Conservation (phyloP, 495 filamentous ascomycete genomes). For the Penicillium salamii region DNA sequence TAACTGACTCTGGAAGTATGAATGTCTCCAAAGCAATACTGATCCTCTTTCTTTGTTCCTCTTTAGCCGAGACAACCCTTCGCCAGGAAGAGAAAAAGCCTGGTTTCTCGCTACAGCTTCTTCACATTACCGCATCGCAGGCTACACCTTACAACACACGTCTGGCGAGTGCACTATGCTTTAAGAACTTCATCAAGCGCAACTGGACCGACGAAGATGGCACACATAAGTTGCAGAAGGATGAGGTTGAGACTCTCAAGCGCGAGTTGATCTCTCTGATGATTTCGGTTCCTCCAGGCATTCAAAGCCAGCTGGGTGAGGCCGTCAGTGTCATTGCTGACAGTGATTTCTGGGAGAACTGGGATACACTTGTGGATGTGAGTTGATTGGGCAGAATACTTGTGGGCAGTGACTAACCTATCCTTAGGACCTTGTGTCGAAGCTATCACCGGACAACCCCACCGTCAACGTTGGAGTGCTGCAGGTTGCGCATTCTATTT, state of each 20-base stretch:
- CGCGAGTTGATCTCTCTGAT: conserved; percentile 91
- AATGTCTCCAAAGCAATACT: conserved; percentile 11
- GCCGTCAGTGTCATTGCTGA: conserved; percentile 96
- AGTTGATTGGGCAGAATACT: conserved; percentile 10
- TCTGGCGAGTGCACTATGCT: conserved; percentile 87
- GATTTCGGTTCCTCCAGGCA: conserved; percentile 80
- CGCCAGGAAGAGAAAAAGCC: conserved; percentile 73
- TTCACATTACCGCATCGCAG: conserved; percentile 80
- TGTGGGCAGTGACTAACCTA: not conserved
- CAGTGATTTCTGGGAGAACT: conserved; percentile 93
- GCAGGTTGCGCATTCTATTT: conserved; percentile 97
- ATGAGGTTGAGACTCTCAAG: conserved; percentile 88
- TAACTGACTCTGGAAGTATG: conserved; percentile 3
- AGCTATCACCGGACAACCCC: conserved; percentile 72
- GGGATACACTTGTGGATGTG: conserved; percentile 87
- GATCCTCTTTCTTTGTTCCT: conserved; percentile 5
- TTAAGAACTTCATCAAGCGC: conserved; percentile 95
- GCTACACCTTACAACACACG: conserved; percentile 68
- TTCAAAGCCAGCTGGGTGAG: conserved; percentile 93
- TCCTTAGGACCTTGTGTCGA: conserved; percentile 77
- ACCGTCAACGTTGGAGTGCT: conserved; percentile 88
- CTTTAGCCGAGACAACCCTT: conserved; percentile 78
- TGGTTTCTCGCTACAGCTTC: conserved; percentile 80
- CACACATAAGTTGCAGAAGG: conserved; percentile 74
- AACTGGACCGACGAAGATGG: conserved; percentile 95